Conservation (phyloP, 805 yeast genomes). For the Metschnikowia cerradonensis region DNA sequence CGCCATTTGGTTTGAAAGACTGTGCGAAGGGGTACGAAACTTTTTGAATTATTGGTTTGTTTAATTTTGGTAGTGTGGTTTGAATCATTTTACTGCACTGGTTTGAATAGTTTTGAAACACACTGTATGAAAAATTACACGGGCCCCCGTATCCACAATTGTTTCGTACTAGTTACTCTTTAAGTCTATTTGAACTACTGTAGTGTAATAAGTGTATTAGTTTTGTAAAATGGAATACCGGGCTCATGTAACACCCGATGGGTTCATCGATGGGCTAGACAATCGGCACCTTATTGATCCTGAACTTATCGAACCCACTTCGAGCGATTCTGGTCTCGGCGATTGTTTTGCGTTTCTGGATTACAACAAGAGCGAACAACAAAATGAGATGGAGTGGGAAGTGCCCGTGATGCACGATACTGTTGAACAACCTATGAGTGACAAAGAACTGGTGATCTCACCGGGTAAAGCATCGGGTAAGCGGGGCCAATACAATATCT, state of each 20-base stretch:
- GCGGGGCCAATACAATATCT: background rate
- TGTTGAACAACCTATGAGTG: background rate
- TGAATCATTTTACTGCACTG: too few relatives aligned
- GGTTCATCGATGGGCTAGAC: background rate
- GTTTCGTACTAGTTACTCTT: background rate
- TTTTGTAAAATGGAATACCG: background rate
- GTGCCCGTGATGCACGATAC: background rate
- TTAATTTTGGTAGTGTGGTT: too few relatives aligned
- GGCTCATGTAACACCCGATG: background rate
- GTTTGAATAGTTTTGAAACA: too few relatives aligned
- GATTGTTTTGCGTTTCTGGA: background rate
- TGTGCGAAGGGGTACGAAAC: too few relatives aligned
- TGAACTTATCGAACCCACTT: background rate
- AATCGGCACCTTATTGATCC: background rate
- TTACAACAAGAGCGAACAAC: background rate
- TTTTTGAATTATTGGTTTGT: too few relatives aligned
- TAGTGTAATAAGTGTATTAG: background rate
- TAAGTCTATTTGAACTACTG: background rate
- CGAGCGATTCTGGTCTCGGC: background rate
- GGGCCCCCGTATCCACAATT: background rate
- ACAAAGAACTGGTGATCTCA: background rate
- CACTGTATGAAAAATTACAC: too few relatives aligned
- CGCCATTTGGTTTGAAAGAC: too few relatives aligned
- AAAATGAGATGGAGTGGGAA: background rate
- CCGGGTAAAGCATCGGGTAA: background rate